Conservation (phyloP, 176 grass and related monocot genomes). For the Calamus simplicifolius region DNA sequence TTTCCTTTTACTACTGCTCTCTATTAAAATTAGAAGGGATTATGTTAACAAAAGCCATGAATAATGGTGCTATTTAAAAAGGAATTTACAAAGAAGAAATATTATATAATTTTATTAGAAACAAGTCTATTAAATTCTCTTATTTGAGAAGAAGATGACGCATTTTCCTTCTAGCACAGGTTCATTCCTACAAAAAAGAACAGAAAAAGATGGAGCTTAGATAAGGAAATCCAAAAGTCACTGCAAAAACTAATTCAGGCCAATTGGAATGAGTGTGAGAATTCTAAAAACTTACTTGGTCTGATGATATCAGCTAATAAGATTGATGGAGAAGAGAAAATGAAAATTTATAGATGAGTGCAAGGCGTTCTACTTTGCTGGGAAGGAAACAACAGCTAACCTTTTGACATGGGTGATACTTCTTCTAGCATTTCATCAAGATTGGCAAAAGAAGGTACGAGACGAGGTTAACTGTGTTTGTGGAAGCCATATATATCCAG, state of each 20-base stretch:
- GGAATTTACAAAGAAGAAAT: too few species aligned
- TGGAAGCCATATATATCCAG: slow-evolving; percentile 30
- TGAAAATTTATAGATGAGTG: slow-evolving; percentile 79
- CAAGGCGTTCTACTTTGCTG: slow-evolving; percentile 81
- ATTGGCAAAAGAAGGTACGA: slow-evolving; percentile 71
- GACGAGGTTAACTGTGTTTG: slow-evolving; percentile 56
- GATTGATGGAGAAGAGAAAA: slow-evolving; percentile 30
- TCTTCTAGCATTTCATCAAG: slow-evolving; percentile 62
- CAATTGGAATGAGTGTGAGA: slow-evolving; percentile 47
- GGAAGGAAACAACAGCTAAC: slow-evolving; percentile 81
- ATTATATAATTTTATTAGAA: too few species aligned
- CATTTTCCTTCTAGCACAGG: slow-evolving; percentile 25
- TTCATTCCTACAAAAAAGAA: slow-evolving; percentile 88
- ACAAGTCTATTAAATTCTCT: too few species aligned
- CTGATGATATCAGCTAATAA: slow-evolving; percentile 70
- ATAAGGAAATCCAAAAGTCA: slow-evolving; percentile 51
- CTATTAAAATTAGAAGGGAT: too few species aligned
- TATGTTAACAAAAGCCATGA: too few species aligned
- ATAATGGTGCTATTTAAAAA: too few species aligned
- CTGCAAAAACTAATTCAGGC: slow-evolving; percentile 53
- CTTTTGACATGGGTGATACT: slow-evolving; percentile 71
- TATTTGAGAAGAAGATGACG: neutral
- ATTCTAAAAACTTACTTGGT: slow-evolving; percentile 70
- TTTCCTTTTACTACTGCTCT: too few species aligned
- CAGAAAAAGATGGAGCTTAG: slow-evolving; percentile 32